Evolutionary conservation across 2,329 filamentous ascomycete species (phyloP), one percentile per base, ranked within the genome.

Genomic region (Nectriaceae sp.): DNA sequence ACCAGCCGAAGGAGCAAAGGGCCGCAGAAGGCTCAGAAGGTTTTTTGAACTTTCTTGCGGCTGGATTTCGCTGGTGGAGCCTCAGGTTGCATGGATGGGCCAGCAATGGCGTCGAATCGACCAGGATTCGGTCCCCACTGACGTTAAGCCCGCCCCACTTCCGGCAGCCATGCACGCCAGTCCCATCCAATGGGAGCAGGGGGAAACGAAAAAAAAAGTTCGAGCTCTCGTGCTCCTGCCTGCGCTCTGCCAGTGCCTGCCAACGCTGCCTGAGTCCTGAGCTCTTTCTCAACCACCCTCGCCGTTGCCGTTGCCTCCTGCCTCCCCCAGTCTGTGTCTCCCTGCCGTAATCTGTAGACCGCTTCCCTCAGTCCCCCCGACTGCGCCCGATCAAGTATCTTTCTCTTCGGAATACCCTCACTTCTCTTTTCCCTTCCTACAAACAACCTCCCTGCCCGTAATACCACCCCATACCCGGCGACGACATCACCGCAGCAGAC

Each of bases 181-280:
- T 48, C 54, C 56, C 54, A 56, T 47, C 69, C 69, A 71, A 71
- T 70, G 49, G 59, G 53, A 55, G 47, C 46, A 42, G 38, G 46
- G 52, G 62, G 57, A 62, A 64, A 62, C 56, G 59, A 61, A 63
- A 67, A 68, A 69, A 70, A 69, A 65, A 60, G 67, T 60, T 63
- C 47, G 54, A 69, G 66, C 65, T 68, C 65, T 68, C 56, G 65
- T 67, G 65, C 64, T 60, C 55, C 53, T 57, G 53, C 57, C 56
- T 46, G 46, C 38, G 45, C 42, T 42, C 39, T 40, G 38, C 46
- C 47, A 26, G 40, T 52, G 33, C 42, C 52, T 55, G 47, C 46
- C 41, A 42, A 26, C 44, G 48, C 56, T 49, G 50, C 51, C 54
- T 55, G 58, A 61, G 59, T 37, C 33, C 33, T 37, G 33, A 37